phyloP scores from a whole-genome alignment of 768 basidiomycete species.

The Phlegmacium glaucopus region DNA sequence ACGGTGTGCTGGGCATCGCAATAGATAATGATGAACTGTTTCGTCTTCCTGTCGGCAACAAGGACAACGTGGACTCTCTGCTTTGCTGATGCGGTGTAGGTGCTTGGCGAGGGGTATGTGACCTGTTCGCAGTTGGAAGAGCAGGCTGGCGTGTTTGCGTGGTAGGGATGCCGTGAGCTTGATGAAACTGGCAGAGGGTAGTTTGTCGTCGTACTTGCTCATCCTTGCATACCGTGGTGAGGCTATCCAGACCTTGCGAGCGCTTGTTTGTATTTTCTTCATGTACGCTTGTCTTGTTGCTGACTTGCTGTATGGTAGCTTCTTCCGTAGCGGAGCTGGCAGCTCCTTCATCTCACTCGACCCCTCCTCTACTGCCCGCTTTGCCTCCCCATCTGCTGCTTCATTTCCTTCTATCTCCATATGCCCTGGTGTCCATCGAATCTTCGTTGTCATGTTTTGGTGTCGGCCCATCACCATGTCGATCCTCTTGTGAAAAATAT shows the following conservation, averaged over 20 bases:
- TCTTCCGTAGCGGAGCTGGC: neutral
- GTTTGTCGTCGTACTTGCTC: slow-evolving; percentile 1
- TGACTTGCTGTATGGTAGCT: slow-evolving; percentile 7
- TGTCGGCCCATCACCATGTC: neutral
- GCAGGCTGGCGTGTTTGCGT: slow-evolving; percentile 15
- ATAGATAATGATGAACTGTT: too few species aligned
- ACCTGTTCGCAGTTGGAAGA: slow-evolving; percentile 28
- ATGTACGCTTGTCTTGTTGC: slow-evolving; percentile 1
- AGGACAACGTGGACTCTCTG: too few species aligned
- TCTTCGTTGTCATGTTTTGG: neutral
- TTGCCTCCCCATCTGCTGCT: slow-evolving; percentile 1
- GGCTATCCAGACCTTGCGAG: neutral
- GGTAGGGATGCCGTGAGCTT: slow-evolving; percentile 7
- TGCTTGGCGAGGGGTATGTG: slow-evolving; percentile 28
- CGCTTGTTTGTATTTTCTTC: neutral
- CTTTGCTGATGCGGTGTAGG: slow-evolving; percentile 20
- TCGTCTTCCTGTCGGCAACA: too few species aligned
- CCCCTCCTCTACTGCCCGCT: neutral
- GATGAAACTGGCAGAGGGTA: slow-evolving; percentile 12
- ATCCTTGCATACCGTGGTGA: slow-evolving; percentile 7
- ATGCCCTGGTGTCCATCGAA: too few species aligned
- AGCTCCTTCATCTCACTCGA: neutral
- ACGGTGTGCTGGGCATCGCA: too few species aligned
- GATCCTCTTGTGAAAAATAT: neutral
- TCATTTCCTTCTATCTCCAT: slow-evolving; percentile 2